phyloP scores from a whole-genome alignment of 208 protist genomes.

The Trypanosoma scelopori region DNA sequence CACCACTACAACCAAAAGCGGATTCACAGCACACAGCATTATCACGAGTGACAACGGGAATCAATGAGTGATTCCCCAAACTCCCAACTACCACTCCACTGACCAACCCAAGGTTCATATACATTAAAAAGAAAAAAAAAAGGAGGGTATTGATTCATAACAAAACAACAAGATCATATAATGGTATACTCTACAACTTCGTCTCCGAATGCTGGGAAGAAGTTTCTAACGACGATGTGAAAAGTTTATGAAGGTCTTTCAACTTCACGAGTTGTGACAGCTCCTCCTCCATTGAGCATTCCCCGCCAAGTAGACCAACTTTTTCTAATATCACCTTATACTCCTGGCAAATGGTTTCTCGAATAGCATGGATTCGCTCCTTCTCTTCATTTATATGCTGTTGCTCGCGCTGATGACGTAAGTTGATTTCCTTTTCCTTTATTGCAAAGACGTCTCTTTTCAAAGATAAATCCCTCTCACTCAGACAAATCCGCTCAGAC shows the following conservation, averaged over 20 bases:
- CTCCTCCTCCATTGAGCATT: conserved; percentile 11
- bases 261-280: conserved; percentile 20
- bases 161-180: conserved; percentile 2
- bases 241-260: conserved; percentile 23
- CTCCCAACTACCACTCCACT: no score
- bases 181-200: conserved; percentile 4
- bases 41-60: no score
- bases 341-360: conserved; percentile 12
- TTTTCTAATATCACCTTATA: conserved; percentile 20
- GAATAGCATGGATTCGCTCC: conserved; percentile 8
- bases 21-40: no score
- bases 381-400: conserved; percentile 21
- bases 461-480: conserved; percentile 14
- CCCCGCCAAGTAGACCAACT: conserved; percentile 8
- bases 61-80: no score
- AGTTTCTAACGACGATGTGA: conserved; percentile 13
- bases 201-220: background rate
- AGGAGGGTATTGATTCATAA: conserved; percentile 10
- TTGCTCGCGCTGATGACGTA: conserved; percentile 25
- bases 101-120: no score
- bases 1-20: no score
- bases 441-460: conserved; percentile 27
- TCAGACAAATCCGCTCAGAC: conserved; percentile 3
- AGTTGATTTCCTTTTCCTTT: conserved; percentile 28
- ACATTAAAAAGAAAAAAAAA: no score